Base-by-base conservation (phyloP, 2,329 filamentous ascomycete species). In the Claviceps capensis region DNA sequence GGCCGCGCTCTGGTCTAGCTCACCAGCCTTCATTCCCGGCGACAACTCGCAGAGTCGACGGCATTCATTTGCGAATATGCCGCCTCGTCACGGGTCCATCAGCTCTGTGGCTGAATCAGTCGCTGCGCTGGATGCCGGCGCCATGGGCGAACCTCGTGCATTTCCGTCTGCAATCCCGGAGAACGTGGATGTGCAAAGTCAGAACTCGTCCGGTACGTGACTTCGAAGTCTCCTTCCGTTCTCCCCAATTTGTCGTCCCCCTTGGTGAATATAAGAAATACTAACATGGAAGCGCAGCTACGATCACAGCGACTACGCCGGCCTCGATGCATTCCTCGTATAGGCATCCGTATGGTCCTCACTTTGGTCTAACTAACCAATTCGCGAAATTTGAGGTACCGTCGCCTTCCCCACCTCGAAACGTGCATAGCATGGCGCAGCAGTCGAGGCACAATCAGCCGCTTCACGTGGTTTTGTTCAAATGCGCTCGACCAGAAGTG, bases 401-500 rank as follows among this genome's bases (percentile, higher is more conserved):
- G 4, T 70, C 79, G 3, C 68, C 76, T 8, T 84, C 81, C 14
- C 81, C 81, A 6, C 80, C 82, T 61, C 75, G 80, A 48, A 76
- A 70, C 60, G 74, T 81, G 63, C 84, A 83, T 59, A 75, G 74
- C 48, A 74, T 82, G 63, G 70, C 73, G 36, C 81, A 79, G 61
- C 78, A 79, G 61, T 78, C 76, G 40, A 78, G 78, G 48, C 77
- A 79, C 59, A 84, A 81, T 57, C 85, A 88, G 64, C 74, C 83
- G 7, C 75, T 95, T 8, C 91, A 91, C 65, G 85, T 98, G 50
- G 91, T 98, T 16, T 81, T 91, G 6, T 98, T 98, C 79, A 98
- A 98, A 68, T 96, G 90, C 65, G 88, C 88, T 38, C 81, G 93
- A 55, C 90, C 91, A 40, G 93, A 97, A 63, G 88, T 97, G 9